phyloP scores from a whole-genome alignment of 2,329 filamentous ascomycete species.

The Venturia carpophila region DNA sequence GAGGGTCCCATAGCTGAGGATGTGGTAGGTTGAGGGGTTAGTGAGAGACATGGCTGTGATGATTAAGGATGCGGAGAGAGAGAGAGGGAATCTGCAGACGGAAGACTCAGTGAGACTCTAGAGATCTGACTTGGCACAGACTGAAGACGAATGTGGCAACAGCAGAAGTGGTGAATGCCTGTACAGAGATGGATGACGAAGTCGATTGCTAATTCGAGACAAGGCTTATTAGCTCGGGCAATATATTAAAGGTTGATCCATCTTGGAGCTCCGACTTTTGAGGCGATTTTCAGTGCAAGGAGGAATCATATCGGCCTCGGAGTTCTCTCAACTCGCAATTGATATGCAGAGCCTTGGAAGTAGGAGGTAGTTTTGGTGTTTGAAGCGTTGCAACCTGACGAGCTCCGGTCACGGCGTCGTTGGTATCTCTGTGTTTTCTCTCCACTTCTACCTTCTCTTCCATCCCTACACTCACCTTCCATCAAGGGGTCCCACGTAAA shows the following conservation, averaged over 20 bases:
- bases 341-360: no score
- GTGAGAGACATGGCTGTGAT: slow-evolving; percentile 37
- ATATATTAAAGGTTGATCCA: background rate
- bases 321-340: no score
- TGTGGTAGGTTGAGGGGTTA: slow-evolving; percentile 65
- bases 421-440: no score
- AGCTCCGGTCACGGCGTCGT: no score
- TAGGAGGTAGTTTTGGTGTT: no score
- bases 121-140: background rate
- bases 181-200: background rate
- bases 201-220: background rate
- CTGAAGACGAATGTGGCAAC: no score
- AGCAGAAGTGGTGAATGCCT: background rate
- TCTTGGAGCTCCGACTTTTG: background rate
- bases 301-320: no score
- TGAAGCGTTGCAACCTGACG: no score
- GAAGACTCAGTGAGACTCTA: background rate
- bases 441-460: no score
- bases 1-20: slow-evolving; percentile 80
- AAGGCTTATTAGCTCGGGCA: background rate
- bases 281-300: no score
- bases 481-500: no score
- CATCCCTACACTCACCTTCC: no score
- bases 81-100: background rate
- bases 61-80: background rate